Base-by-base conservation (phyloP, 2,329 filamentous ascomycete genomes). In the Pseudogymnoascus sp. region DNA sequence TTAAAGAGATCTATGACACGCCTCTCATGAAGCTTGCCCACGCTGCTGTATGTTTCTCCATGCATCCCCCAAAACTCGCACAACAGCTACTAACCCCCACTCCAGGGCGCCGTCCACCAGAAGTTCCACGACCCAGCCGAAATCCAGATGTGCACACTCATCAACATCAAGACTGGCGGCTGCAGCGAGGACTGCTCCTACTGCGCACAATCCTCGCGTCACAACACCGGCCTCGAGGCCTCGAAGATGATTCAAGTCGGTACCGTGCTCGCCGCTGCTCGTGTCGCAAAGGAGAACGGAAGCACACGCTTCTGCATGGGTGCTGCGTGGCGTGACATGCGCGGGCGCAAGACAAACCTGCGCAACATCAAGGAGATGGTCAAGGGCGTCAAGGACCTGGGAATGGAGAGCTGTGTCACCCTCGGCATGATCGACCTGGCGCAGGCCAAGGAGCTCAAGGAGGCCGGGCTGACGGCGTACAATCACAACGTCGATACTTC, bases 301-400 rank as follows among this genome's bases (percentile, higher is more conserved):
- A 92, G 88, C 78, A 95, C 91, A 7, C 85, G 92, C 1, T 96
- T 96, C 81, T 96, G 92, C 77, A 96, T 96, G 91, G 92, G 92
- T 7, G 92, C 92, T 3, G 92, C 92, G 0, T 96, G 92, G 92
- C 81, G 92, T 38, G 92, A 96, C 75, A 96, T 96, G 92, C 87
- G 90, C 12, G 92, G 92, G 16, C 88, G 92, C 67, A 94, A 92
- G 77, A 91, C 88, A 49, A 87, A 85, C 66, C 78, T 96, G 61
- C 87, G 86, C 75, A 94, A 94, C 74, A 88, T 96, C 74, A 90
- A 90, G 71, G 85, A 83, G 61, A 96, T 96, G 92, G 85, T 96
- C 3, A 81, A 84, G 62, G 91, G 91, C 0, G 90, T 96, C 19
- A 82, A 88, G 26, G 87, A 76, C 0, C 81, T 96, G 81, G 90